Percentiles rank a stretch among this genome's conserved stretches.
Evolutionary conservation across 306 rosid genomes (phyloP).

Genomic region (Potentilla sterilis): DNA sequence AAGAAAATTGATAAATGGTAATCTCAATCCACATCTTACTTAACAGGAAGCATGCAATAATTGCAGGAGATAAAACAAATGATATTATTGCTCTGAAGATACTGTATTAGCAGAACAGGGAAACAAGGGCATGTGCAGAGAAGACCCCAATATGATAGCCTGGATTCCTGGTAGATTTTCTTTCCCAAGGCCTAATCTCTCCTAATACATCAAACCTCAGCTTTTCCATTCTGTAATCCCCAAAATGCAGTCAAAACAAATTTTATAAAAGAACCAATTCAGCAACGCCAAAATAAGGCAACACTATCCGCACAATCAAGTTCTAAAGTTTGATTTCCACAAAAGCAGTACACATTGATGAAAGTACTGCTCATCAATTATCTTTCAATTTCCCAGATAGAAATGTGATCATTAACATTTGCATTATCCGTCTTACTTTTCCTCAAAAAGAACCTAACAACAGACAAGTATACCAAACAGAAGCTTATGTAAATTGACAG

Average conservation of each 20-base stretch:
- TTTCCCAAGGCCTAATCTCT: conserved; percentile 16
- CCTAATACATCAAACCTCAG: not conserved
- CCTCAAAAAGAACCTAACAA: not conserved
- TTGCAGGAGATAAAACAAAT: conserved; percentile 9
- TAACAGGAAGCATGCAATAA: not conserved
- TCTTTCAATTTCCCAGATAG: not conserved
- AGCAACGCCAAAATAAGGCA: not conserved
- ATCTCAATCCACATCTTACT: not conserved
- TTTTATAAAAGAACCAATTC: not conserved
- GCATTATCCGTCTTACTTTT: not conserved
- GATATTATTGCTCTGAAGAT: not conserved
- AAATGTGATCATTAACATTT: not conserved
- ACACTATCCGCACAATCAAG: not conserved
- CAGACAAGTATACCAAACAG: not conserved
- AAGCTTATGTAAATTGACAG: not conserved
- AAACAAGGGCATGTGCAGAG: conserved; percentile 17
- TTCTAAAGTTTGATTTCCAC: not conserved
- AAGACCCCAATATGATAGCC: conserved; percentile 10
- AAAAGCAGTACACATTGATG: not conserved
- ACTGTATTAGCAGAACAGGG: conserved; percentile 1
- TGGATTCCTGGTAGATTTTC: conserved; percentile 5
- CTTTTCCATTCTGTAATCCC: not conserved
- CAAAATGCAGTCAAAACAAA: not conserved
- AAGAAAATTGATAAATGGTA: not conserved
- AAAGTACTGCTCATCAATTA: not conserved